Conservation (phyloP, 768 basidiomycete genomes). For the Cubamyces lactineus region DNA sequence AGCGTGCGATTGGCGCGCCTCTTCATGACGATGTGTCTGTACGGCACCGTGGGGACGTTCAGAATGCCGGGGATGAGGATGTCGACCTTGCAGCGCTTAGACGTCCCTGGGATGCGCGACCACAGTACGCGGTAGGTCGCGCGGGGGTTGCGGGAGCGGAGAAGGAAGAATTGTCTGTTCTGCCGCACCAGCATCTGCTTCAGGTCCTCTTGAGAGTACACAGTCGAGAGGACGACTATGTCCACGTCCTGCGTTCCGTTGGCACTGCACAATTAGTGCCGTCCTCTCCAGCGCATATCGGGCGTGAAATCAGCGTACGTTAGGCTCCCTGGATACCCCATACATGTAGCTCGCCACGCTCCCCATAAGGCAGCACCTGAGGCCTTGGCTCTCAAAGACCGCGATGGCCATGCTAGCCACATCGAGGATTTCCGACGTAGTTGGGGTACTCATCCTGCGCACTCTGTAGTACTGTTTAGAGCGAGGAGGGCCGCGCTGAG, state of each 20-base stretch:
- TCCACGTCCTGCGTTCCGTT: conserved; percentile 47
- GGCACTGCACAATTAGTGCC: not conserved
- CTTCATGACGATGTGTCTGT: conserved; percentile 9
- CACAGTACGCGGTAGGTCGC: conserved; percentile 49
- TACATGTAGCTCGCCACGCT: conserved; percentile 29
- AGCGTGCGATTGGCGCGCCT: conserved; percentile 14
- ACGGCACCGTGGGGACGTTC: conserved; percentile 32
- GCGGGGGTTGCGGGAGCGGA: conserved; percentile 40
- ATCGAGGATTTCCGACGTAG: conserved; percentile 10
- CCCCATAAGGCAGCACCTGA: conserved; percentile 32
- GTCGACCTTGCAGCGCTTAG: conserved; percentile 37
- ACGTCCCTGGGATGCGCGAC: conserved; percentile 30
- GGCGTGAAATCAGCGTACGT: conserved; percentile 14
- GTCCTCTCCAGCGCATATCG: not conserved
- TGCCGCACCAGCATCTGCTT: conserved; percentile 40
- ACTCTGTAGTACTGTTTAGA: too few species aligned
- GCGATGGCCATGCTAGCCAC: conserved; percentile 23
- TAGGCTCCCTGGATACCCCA: conserved; percentile 28
- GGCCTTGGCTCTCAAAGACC: conserved; percentile 20
- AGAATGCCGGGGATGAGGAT: conserved; percentile 36
- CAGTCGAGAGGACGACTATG: conserved; percentile 44
- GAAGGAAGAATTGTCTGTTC: conserved; percentile 42
- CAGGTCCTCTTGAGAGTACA: conserved; percentile 41
- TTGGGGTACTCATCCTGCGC: not conserved
- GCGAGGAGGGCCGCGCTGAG: not conserved